A percentile compares a stretch with the other conserved stretches of the same genome.
phyloP scores from a whole-genome alignment of 1,284 basidiomycete genomes.

The Moniliella sp. region DNA sequence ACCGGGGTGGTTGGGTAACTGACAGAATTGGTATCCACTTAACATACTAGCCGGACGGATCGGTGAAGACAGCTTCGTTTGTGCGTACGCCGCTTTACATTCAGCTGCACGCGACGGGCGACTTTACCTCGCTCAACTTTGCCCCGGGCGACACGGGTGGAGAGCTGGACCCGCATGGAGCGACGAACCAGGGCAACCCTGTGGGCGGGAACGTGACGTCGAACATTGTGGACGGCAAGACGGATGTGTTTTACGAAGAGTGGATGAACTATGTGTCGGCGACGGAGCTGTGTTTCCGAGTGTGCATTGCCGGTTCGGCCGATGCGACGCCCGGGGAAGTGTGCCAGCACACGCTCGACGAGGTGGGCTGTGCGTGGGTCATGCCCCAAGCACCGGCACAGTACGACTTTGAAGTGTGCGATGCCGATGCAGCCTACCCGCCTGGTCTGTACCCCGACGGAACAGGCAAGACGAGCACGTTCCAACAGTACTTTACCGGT shows the following conservation, averaged over 20 bases:
- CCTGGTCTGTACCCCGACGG: slow-evolving; percentile 24
- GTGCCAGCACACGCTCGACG: slow-evolving; percentile 30
- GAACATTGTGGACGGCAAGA: slow-evolving; percentile 35
- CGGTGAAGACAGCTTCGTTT: slow-evolving; percentile 28
- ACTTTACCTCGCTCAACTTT: slow-evolving; percentile 30
- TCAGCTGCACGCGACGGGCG: slow-evolving; percentile 37
- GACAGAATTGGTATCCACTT: too few relatives aligned
- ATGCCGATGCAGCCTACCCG: slow-evolving; percentile 31
- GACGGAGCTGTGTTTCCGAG: slow-evolving; percentile 30
- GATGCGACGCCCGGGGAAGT: slow-evolving; percentile 14
- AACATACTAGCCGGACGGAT: slow-evolving; percentile 32
- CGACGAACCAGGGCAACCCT: slow-evolving; percentile 37
- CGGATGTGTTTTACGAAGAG: slow-evolving; percentile 39
- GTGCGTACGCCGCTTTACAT: slow-evolving; percentile 34
- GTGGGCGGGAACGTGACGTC: slow-evolving; percentile 40
- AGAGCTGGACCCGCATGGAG: slow-evolving; percentile 33
- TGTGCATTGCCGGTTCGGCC: slow-evolving; percentile 26
- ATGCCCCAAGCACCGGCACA: slow-evolving; percentile 21
- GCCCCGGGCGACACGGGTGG: slow-evolving; percentile 20
- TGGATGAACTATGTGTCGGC: slow-evolving; percentile 36
- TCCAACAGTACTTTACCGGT: slow-evolving; percentile 20
- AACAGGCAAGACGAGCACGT: slow-evolving; percentile 21
- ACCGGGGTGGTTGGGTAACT: too few relatives aligned
- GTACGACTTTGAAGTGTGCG: slow-evolving; percentile 32
- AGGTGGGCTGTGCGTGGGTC: slow-evolving; percentile 32